Percentiles rank a stretch among this genome's conserved stretches.
Conservation (phyloP, 768 basidiomycete species). For the Suillus lakei region DNA sequence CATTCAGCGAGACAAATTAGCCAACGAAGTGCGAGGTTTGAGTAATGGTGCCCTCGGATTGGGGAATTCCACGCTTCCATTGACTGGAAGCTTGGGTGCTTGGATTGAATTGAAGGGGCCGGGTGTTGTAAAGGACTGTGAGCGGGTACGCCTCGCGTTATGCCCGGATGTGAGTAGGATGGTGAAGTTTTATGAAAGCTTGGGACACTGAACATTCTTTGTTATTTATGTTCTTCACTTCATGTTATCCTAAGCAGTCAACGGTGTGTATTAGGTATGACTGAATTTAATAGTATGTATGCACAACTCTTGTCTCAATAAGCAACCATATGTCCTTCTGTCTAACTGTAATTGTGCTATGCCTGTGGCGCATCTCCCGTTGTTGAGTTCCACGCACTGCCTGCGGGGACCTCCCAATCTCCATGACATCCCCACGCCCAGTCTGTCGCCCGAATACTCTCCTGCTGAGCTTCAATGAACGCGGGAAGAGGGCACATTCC, state of each 20-base stretch:
- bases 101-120: constrained; percentile 63
- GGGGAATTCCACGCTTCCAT: constrained; percentile 24
- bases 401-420: constrained; percentile 62
- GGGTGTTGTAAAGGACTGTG: constrained; percentile 58
- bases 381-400: constrained; percentile 1
- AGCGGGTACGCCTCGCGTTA: constrained; percentile 69
- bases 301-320: not conserved
- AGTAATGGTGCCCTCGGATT: constrained; percentile 35
- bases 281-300: not conserved
- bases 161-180: constrained; percentile 67
- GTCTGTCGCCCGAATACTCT: constrained; percentile 66
- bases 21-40: constrained; percentile 56
- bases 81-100: constrained; percentile 43
- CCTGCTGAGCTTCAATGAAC: constrained; percentile 73
- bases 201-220: constrained; percentile 24
- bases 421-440: constrained; percentile 80
- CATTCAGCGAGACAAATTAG: constrained; percentile 63
- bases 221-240: not conserved
- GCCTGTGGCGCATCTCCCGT: not conserved
- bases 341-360: not conserved
- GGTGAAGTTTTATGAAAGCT: constrained; percentile 61
- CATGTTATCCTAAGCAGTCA: not conserved
- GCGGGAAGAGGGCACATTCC: constrained; percentile 78
- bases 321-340: not conserved
- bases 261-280: not conserved